Conservation (phyloP, 176 grass and related monocot species). For the Zoysia japonica region DNA sequence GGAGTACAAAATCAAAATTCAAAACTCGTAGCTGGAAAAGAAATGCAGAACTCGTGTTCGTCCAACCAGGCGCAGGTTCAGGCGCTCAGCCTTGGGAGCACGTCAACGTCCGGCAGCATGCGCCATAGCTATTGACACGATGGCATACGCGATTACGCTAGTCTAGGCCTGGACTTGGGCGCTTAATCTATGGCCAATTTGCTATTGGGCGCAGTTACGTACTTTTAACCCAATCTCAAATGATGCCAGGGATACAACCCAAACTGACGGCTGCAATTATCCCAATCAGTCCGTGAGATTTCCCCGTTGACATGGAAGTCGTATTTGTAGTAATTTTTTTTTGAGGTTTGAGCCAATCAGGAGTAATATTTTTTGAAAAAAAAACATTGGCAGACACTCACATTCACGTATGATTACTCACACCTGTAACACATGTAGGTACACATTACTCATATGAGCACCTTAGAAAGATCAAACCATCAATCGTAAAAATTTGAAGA, state of each 20-base stretch:
- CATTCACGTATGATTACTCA: no score
- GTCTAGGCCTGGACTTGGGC: neutral
- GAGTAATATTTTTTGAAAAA: no score
- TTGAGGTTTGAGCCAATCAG: neutral
- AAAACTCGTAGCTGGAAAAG: neutral
- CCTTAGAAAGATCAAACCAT: no score
- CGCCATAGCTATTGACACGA: neutral
- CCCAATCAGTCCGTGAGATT: neutral
- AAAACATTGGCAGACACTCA: no score
- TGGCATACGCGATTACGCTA: neutral
- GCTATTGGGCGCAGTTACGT: no score
- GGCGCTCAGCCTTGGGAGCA: neutral
- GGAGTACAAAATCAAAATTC: neutral
- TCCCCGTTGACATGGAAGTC: conserved; percentile 6
- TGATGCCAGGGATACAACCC: neutral
- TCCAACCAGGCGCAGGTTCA: neutral
- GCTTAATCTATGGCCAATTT: neutral
- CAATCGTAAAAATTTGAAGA: neutral
- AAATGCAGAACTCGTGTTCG: neutral
- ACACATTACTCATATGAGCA: no score
- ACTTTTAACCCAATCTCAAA: neutral
- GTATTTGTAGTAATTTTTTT: neutral
- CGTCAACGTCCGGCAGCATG: neutral
- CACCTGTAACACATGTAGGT: no score
- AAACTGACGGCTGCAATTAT: neutral